A percentile compares a stretch with the other conserved stretches of the same genome.
Evolutionary conservation across 805 yeast species (phyloP).

Genomic region (Jamesozyma hellenica): DNA sequence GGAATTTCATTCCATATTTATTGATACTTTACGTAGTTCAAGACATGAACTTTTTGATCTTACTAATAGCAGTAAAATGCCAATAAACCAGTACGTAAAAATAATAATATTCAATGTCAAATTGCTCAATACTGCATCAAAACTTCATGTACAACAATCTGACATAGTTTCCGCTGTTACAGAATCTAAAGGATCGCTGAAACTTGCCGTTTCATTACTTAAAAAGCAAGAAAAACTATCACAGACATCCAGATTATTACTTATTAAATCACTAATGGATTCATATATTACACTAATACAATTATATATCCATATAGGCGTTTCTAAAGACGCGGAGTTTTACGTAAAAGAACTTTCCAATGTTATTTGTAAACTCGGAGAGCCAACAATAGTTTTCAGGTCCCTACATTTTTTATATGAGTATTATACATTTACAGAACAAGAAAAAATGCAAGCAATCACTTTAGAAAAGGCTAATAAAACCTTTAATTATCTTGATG

Average conservation of each 20-base stretch:
- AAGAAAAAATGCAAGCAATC: slow-evolving; percentile 4
- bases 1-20: slow-evolving; percentile 14
- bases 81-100: slow-evolving; percentile 16
- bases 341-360: slow-evolving; percentile 42
- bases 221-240: slow-evolving; percentile 29
- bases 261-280: slow-evolving; percentile 29
- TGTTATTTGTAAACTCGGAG: slow-evolving; percentile 26
- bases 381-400: slow-evolving; percentile 20
- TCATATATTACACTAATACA: slow-evolving; percentile 35
- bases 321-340: slow-evolving; percentile 48
- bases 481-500: slow-evolving; percentile 20
- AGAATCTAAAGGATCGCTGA: slow-evolving; percentile 40
- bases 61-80: slow-evolving; percentile 13
- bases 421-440: slow-evolving; percentile 18
- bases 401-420: slow-evolving; percentile 12
- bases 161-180: slow-evolving; percentile 19
- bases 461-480: slow-evolving; percentile 13
- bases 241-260: slow-evolving; percentile 30
- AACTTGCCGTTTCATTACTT: slow-evolving; percentile 43
- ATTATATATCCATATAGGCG: slow-evolving; percentile 39
- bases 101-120: slow-evolving; percentile 24
- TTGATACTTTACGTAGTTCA: slow-evolving; percentile 7
- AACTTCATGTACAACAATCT: slow-evolving; percentile 10
- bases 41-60: slow-evolving; percentile 21
- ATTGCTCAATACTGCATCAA: slow-evolving; percentile 14